Evolutionary conservation across 228 moss, liverwort and hornwort species (phyloP).

Genomic region (Sphagnum fallax): DNA sequence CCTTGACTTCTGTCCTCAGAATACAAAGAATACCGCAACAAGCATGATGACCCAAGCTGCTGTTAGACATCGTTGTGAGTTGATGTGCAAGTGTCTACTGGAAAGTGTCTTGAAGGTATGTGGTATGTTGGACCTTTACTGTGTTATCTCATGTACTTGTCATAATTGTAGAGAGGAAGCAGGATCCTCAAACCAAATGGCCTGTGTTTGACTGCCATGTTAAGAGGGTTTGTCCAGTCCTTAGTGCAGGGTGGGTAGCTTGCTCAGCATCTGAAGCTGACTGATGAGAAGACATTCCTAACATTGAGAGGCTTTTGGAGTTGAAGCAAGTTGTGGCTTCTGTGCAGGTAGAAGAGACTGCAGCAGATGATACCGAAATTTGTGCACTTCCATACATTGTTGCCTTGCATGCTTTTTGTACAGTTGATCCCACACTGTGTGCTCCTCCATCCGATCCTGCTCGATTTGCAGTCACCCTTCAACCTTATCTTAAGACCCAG

Average conservation of each 20-base stretch:
- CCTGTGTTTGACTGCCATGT: too few relatives aligned
- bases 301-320: too few relatives aligned
- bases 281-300: too few relatives aligned
- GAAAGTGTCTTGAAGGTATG: conserved; percentile 90
- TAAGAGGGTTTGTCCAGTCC: too few relatives aligned
- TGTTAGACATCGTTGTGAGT: conserved; percentile 83
- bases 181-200: too few relatives aligned
- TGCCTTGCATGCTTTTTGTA: conserved; percentile 97
- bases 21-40: conserved; percentile 69
- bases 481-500: conserved; percentile 95
- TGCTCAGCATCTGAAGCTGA: too few relatives aligned
- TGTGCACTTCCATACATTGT: conserved; percentile 84
- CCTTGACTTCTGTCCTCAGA: conserved; percentile 80
- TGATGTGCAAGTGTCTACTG: conserved; percentile 95
- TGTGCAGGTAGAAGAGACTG: conserved; percentile 72
- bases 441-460: conserved; percentile 87
- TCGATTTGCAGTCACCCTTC: conserved; percentile 83
- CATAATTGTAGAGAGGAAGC: too few relatives aligned
- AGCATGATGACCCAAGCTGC: conserved; percentile 70
- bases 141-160: too few relatives aligned
- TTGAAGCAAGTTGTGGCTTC: too few relatives aligned
- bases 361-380: conserved; percentile 72
- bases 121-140: not conserved
- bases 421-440: conserved; percentile 87
- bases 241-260: too few relatives aligned